Evolutionary conservation across 495 filamentous ascomycete species (phyloP), one percentile per base, ranked within the genome.

Genomic region (Annulohypoxylon maeteangense): DNA sequence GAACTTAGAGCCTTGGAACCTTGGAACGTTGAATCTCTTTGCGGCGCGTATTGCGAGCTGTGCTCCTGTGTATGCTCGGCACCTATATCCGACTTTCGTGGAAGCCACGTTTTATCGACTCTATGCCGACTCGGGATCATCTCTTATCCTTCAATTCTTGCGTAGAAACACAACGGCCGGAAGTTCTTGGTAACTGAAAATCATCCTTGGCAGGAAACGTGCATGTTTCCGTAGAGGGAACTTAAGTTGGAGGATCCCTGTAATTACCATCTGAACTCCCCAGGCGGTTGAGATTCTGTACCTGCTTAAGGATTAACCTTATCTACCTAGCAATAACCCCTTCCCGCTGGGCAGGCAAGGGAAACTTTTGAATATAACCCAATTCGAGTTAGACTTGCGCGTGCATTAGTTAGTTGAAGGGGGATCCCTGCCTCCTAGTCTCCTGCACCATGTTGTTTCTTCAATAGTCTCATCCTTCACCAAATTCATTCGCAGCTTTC

Each of bases 231-330:
- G 44, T 27, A 36, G 58, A 29, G 11, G 29, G 32, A 67, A 48
- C 31, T 63, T 50, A 48, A 38, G 60, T 70, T 42, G 31, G 32
- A 56, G 62, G 45, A 65, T 70, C 60, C 60, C 58, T 47, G 53
- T 20, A 40, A 40, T 42, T 50, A 45, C 36, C 65, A 72, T 68
- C 64, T 64, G 65, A 68, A 72, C 65, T 65, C 57, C 57, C 54
- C 47, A 23, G 31, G 53, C 54, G 53, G 45, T 40, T 68, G 47
- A 67, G 60, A 64, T 68, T 68, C 53, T 61, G 70, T 72, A 64
- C 65, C 70, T 72, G 64, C 60, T 62, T 67, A 71, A 59, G 54
- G 59, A 40, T 44, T 27, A 67, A 68, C 69, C 60, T 68, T 67
- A 72, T 64, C 48, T 50, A n/a, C n/a, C n/a, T n/a, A n/a, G n/a